Conservation (phyloP, 2,329 filamentous ascomycete genomes). For the Xylariaceae sp. region DNA sequence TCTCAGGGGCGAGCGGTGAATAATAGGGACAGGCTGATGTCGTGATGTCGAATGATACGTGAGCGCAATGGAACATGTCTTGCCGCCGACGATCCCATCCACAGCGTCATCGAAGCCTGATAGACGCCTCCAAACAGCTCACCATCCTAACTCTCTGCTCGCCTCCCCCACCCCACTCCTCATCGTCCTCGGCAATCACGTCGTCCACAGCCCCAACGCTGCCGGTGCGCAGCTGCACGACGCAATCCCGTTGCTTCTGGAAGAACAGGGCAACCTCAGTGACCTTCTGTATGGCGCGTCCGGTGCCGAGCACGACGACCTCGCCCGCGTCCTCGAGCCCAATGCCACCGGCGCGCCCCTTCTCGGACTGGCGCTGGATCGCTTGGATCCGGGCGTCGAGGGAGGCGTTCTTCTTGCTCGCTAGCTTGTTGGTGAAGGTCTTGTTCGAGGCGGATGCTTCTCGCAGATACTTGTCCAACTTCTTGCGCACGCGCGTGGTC, state of each 20-base stretch:
- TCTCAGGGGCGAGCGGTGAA: too few relatives aligned
- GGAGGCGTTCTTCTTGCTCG: conserved; percentile 50
- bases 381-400: conserved; percentile 51
- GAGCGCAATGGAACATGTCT: too few relatives aligned
- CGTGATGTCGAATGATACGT: background rate
- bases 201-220: conserved; percentile 71
- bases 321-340: conserved; percentile 44
- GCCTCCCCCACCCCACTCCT: conserved; percentile 28
- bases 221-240: conserved; percentile 62
- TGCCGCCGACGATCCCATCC: too few relatives aligned
- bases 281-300: conserved; percentile 66
- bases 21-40: background rate
- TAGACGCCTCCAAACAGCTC: conserved; percentile 54
- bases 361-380: conserved; percentile 39
- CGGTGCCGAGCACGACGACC: conserved; percentile 66
- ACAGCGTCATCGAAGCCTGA: conserved; percentile 46
- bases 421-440: conserved; percentile 41
- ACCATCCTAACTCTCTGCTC: conserved; percentile 49
- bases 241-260: conserved; percentile 60
- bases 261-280: conserved; percentile 67
- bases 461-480: conserved; percentile 58
- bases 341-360: conserved; percentile 34
- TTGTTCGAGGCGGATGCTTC: conserved; percentile 35
- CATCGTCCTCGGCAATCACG: conserved; percentile 50
- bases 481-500: conserved; percentile 65